Percentiles rank a stretch among this genome's conserved stretches.
These are phyloP conservation scores for Pseudophaeomoniella oleicola DNA, from an alignment of 2,329 filamentous ascomycete genomes.

Conservation along the genomic window DNA sequence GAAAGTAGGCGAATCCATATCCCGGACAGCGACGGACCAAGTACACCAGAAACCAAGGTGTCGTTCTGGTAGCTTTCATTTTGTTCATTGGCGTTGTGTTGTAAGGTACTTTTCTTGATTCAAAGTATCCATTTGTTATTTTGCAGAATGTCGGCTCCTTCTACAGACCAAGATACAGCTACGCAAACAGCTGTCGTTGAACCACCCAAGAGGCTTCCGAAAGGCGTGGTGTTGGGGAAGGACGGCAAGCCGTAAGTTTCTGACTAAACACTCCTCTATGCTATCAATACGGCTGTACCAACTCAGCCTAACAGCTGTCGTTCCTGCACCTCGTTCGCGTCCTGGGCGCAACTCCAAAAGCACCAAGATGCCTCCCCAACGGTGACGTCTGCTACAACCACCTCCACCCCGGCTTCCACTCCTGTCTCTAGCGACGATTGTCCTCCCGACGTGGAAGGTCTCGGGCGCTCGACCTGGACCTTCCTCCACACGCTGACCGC, in stretches of 20 bases:
- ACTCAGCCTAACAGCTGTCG: constrained; percentile 23
- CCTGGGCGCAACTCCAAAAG: constrained; percentile 30
- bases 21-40: too few relatives aligned
- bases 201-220: constrained; percentile 20
- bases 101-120: too few relatives aligned
- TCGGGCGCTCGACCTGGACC: constrained; percentile 85
- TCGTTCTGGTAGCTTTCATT: too few relatives aligned
- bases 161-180: neutral
- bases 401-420: constrained; percentile 8
- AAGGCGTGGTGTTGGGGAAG: constrained; percentile 33
- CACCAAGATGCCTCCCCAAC: constrained; percentile 11
- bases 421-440: constrained; percentile 44
- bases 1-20: too few relatives aligned
- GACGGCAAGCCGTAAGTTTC: constrained; percentile 33
- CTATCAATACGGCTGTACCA: neutral
- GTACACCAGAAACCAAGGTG: too few relatives aligned
- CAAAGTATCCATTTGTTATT: too few relatives aligned
- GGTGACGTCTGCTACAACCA: constrained; percentile 17
- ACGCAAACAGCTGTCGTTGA: neutral
- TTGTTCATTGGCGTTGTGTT: too few relatives aligned
- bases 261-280: neutral
- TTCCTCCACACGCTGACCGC: constrained; percentile 85
- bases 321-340: constrained; percentile 31
- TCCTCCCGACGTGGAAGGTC: constrained; percentile 73
- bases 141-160: constrained; percentile 13